Percentiles rank a stretch among this genome's conserved stretches.
Evolutionary conservation across 345 rosid genomes (phyloP).

Genomic region (Ceriops zippeliana): DNA sequence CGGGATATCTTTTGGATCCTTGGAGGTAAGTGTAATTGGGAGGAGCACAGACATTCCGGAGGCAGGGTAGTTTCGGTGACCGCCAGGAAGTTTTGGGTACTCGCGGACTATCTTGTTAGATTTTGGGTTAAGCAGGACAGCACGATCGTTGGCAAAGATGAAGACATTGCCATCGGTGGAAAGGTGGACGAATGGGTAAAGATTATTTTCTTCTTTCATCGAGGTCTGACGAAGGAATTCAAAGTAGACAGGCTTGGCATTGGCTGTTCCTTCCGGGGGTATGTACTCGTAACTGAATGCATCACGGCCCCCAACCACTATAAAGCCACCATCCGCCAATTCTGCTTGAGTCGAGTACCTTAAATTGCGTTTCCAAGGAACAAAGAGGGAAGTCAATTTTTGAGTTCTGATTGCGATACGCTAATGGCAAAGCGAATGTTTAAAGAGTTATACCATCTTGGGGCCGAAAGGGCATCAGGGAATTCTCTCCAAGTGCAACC

Average conservation of each 20-base stretch:
- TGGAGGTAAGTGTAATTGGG: constrained; percentile 37
- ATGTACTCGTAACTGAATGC: constrained; percentile 73
- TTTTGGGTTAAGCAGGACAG: constrained; percentile 53
- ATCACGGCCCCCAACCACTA: constrained; percentile 78
- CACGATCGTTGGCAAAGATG: constrained; percentile 71
- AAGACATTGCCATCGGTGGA: constrained; percentile 78
- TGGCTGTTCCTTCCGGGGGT: constrained; percentile 50
- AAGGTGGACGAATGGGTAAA: constrained; percentile 78
- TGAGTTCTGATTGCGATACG: too few relatives aligned
- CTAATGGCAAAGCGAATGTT: too few relatives aligned
- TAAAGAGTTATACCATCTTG: constrained; percentile 50
- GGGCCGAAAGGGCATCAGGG: constrained; percentile 53
- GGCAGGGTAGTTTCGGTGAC: constrained; percentile 79
- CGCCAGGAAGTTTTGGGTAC: constrained; percentile 62
- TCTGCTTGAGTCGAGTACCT: constrained; percentile 56
- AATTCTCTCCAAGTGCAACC: constrained; percentile 61
- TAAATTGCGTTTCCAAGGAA: background rate
- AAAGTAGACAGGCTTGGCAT: constrained; percentile 32
- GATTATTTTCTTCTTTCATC: constrained; percentile 57
- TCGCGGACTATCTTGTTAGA: constrained; percentile 48
- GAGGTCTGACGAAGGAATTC: constrained; percentile 53
- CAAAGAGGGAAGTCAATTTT: background rate
- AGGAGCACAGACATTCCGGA: constrained; percentile 66
- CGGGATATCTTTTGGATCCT: constrained; percentile 18
- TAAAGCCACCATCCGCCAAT: constrained; percentile 61